Evolutionary conservation across 257 asterid species (phyloP).

Genomic region (Ajuga chamaepitys): DNA sequence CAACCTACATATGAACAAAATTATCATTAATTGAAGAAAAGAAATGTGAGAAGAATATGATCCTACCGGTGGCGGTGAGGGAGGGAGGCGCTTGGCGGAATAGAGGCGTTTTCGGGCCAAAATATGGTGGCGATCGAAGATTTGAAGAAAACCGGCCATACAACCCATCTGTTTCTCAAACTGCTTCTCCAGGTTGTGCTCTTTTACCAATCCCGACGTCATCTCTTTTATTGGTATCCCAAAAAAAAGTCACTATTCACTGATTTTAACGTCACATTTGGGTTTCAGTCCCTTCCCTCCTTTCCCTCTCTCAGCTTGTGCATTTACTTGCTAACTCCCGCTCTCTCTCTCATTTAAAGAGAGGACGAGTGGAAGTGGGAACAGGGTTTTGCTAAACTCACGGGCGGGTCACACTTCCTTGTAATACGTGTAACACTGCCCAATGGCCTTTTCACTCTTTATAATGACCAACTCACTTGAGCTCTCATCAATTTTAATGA

Average conservation of each 20-base stretch:
- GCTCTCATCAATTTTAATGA: slow-evolving; percentile 2
- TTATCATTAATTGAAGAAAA: background rate
- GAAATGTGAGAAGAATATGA: background rate
- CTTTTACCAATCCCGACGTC: slow-evolving; percentile 31
- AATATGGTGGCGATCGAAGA: slow-evolving; percentile 76
- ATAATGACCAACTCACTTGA: background rate
- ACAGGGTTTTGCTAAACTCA: slow-evolving; percentile 19
- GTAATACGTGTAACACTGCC: slow-evolving; percentile 2
- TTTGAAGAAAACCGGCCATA: slow-evolving; percentile 74
- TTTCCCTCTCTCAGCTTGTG: background rate
- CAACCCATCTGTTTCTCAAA: slow-evolving; percentile 71
- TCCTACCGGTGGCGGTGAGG: slow-evolving; percentile 31
- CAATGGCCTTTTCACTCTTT: background rate
- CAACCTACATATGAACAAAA: slow-evolving; percentile 23
- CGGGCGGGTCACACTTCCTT: slow-evolving; percentile 7
- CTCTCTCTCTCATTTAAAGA: slow-evolving; percentile 40
- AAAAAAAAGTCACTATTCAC: slow-evolving; percentile 3
- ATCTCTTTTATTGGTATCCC: slow-evolving; percentile 11
- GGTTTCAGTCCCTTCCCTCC: background rate
- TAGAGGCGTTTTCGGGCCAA: slow-evolving; percentile 47
- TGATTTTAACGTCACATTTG: slow-evolving; percentile 23
- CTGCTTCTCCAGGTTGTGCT: slow-evolving; percentile 45
- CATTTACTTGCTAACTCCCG: slow-evolving; percentile 37
- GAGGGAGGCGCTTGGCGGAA: slow-evolving; percentile 59
- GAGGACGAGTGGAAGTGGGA: slow-evolving; percentile 7